Evolutionary conservation across 306 rosid species (phyloP).

Genomic region (Comarum palustre): DNA sequence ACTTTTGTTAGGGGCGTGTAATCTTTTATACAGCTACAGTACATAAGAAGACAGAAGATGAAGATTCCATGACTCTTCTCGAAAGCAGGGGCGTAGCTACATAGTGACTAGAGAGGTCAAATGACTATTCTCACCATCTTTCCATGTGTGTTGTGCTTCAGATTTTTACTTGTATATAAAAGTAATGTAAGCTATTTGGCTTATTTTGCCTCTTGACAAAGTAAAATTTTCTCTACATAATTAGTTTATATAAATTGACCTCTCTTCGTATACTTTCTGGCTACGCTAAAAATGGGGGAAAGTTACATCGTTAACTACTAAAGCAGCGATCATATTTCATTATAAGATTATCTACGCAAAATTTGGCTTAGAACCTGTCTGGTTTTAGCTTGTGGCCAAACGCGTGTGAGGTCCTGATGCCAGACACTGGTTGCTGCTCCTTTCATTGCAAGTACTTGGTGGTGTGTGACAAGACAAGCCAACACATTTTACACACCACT

Average conservation of each 20-base stretch:
- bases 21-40: neutral
- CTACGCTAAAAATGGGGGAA: too few relatives aligned
- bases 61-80: slow-evolving; percentile 38
- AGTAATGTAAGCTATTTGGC: too few relatives aligned
- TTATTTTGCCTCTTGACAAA: too few relatives aligned
- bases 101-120: too few relatives aligned
- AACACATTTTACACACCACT: neutral
- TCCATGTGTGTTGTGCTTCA: too few relatives aligned
- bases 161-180: too few relatives aligned
- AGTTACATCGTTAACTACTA: slow-evolving; percentile 7
- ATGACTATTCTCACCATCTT: too few relatives aligned
- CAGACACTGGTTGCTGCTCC: slow-evolving; percentile 6
- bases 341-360: neutral
- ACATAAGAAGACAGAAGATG: slow-evolving; percentile 16
- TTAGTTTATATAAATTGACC: too few relatives aligned
- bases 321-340: neutral
- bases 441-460: neutral
- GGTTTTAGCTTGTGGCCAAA: slow-evolving; percentile 10
- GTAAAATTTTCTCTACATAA: too few relatives aligned
- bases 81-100: too few relatives aligned
- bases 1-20: neutral
- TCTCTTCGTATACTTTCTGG: too few relatives aligned
- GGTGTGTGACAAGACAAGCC: slow-evolving; percentile 1
- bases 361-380: slow-evolving; percentile 12
- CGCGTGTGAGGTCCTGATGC: slow-evolving; percentile 19